These are phyloP conservation scores for Hygrophoropsis aurantiaca DNA, from an alignment of 768 basidiomycete species.

Conservation along the genomic window DNA sequence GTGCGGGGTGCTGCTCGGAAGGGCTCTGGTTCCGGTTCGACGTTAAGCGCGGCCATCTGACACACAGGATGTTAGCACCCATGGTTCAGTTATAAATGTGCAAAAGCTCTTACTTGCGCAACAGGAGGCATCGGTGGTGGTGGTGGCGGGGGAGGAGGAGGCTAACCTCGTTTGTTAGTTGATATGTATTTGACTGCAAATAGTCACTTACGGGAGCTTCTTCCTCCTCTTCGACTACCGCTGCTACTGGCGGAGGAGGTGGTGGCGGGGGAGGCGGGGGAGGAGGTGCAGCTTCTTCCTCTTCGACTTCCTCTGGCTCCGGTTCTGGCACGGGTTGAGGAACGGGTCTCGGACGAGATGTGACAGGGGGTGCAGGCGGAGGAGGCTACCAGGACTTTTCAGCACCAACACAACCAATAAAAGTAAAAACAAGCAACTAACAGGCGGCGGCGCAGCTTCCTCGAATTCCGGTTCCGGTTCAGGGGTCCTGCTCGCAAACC, in stretches of 20 bases:
- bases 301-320: constrained; percentile 9
- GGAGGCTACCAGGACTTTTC: constrained; percentile 24
- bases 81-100: too few relatives aligned
- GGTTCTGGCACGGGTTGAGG: constrained; percentile 15
- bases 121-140: constrained; percentile 49
- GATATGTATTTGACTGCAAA: background rate
- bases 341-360: constrained; percentile 17
- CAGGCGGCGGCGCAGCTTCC: constrained; percentile 24
- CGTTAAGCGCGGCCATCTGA: constrained; percentile 22
- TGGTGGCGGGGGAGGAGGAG: constrained; percentile 44
- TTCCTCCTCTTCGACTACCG: constrained; percentile 25
- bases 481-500: constrained; percentile 15
- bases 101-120: constrained; percentile 27
- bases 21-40: constrained; percentile 39
- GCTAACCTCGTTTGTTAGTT: constrained; percentile 24
- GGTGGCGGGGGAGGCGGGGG: constrained; percentile 21
- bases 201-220: constrained; percentile 8
- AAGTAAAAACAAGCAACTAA: constrained; percentile 17
- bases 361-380: constrained; percentile 23
- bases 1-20: constrained; percentile 21
- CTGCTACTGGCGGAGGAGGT: constrained; percentile 31
- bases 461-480: constrained; percentile 23
- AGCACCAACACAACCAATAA: constrained; percentile 4
- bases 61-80: background rate
- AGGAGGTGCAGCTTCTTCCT: constrained; percentile 16